Evolutionary conservation across 2,329 filamentous ascomycete species (phyloP), one percentile per base, ranked within the genome.

Genomic region (Botrytis squamosa): DNA sequence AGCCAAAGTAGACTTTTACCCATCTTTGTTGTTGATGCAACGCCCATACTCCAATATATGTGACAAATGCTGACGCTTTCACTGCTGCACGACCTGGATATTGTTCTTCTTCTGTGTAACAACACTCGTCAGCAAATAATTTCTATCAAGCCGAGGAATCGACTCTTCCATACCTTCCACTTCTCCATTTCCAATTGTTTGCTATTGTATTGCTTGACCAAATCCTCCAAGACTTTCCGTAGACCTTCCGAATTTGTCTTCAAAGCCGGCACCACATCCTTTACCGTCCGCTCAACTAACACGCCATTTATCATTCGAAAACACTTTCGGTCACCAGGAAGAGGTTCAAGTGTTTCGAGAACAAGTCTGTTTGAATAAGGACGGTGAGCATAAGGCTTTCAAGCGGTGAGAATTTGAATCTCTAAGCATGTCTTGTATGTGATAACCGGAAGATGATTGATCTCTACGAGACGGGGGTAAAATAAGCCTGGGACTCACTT

Each of bases 301-400:
- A 98, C 95, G 64, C 96, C 96, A 83, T 99, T 98, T 83, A 99
- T 97, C 89, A 99, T 94, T 79, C 96, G 95, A 85, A 98, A 99
- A 85, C 95, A 98, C 85, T 98, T 99, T 80, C 96, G 93, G 77
- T 97, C 92, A 76, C 87, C 88, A 1, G 93, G 87, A 38, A 98
- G 88, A 64, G 95, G 95, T 74, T 92, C 88, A 76, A 99, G 85
- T 5, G 95, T 98, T 81, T 98, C 95, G 70, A 98, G 89, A 49
- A 99, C 96, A 77, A 98, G 92, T 84, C 96, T 98, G 78, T 74
- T 77, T 77, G 74, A 80, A 69, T 65, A 74, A 66, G 52, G 75
- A 83, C 82, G 83, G 82, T 85, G 83, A 86, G 82, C 77, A 73
- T 40, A 42, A 69, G 52, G 52, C 42, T 76, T 76, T 60, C 68